A percentile compares a stretch with the other conserved stretches of the same genome.
phyloP scores from a whole-genome alignment of 2,329 filamentous ascomycete species.

The Blumeria hordei region DNA sequence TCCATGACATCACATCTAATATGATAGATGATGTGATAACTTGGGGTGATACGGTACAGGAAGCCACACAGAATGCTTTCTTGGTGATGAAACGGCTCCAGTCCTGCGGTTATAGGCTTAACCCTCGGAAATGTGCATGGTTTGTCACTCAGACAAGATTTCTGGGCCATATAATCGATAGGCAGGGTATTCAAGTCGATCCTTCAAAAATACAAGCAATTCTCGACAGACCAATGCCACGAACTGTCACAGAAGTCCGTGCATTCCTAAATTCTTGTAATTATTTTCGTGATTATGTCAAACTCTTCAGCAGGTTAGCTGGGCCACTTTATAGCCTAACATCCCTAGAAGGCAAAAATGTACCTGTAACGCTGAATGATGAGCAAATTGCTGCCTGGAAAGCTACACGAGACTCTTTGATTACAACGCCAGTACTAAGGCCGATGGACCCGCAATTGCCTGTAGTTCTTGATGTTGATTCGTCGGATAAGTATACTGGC shows the following conservation, averaged over 20 bases:
- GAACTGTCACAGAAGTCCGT: not conserved
- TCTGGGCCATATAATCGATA: not conserved
- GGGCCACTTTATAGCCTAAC: not conserved
- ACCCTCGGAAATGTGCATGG: not conserved
- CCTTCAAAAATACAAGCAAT: not conserved
- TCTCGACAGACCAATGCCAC: not conserved
- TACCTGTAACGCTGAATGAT: not conserved
- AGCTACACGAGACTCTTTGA: not conserved
- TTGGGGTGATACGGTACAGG: not conserved
- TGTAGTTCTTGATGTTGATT: not conserved
- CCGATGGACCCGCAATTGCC: not conserved
- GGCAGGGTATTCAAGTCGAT: not conserved
- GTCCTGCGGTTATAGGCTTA: not conserved
- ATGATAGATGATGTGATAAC: constrained; percentile 1
- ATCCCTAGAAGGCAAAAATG: not conserved
- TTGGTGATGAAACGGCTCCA: not conserved
- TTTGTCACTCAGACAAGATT: not conserved
- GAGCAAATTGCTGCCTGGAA: not conserved
- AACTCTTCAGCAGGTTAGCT: not conserved
- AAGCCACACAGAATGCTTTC: not conserved
- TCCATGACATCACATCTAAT: constrained; percentile 1
- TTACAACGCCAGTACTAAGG: not conserved
- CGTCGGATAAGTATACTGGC: too few species aligned
- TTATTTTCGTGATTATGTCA: not conserved
- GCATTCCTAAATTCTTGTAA: not conserved